These are phyloP conservation scores for Rosellinia necatrix DNA, from an alignment of 2,329 filamentous ascomycete species.

Conservation along the genomic window DNA sequence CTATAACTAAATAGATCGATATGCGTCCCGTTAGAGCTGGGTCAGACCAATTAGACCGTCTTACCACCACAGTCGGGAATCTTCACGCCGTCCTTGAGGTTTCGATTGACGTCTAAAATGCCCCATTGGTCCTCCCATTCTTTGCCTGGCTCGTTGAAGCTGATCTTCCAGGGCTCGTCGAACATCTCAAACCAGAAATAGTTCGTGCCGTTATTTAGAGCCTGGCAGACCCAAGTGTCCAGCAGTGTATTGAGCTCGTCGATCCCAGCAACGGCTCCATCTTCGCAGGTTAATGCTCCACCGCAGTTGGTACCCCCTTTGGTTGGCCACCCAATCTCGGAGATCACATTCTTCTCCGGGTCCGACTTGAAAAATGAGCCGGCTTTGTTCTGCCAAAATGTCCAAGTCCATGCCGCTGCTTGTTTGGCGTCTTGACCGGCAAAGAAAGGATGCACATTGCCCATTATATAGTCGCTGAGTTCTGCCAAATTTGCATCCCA, in stretches of 20 bases:
- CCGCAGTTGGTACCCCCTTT: slow-evolving; percentile 81
- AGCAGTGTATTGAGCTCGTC: slow-evolving; percentile 85
- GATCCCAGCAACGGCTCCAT: slow-evolving; percentile 77
- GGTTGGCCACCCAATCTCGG: slow-evolving; percentile 90
- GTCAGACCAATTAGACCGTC: slow-evolving; percentile 52
- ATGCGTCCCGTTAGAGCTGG: not conserved
- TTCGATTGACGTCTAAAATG: slow-evolving; percentile 81
- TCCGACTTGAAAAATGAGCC: slow-evolving; percentile 67
- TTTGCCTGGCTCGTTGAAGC: slow-evolving; percentile 69
- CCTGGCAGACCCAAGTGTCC: slow-evolving; percentile 80
- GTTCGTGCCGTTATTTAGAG: slow-evolving; percentile 79
- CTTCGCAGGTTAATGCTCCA: slow-evolving; percentile 57
- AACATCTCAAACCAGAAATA: slow-evolving; percentile 99
- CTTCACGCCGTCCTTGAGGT: slow-evolving; percentile 79
- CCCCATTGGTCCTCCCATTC: slow-evolving; percentile 98
- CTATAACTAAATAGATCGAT: no score
- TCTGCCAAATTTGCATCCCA: slow-evolving; percentile 74
- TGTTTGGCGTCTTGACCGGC: slow-evolving; percentile 71
- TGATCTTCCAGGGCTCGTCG: slow-evolving; percentile 92
- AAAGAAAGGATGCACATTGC: slow-evolving; percentile 97
- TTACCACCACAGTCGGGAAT: slow-evolving; percentile 87
- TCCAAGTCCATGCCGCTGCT: slow-evolving; percentile 79
- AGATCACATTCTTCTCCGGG: slow-evolving; percentile 74
- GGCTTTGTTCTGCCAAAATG: slow-evolving; percentile 78
- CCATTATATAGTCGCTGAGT: slow-evolving; percentile 87